phyloP scores from a whole-genome alignment of 2,329 filamentous ascomycete genomes.

The Ophiostoma tasmaniense region DNA sequence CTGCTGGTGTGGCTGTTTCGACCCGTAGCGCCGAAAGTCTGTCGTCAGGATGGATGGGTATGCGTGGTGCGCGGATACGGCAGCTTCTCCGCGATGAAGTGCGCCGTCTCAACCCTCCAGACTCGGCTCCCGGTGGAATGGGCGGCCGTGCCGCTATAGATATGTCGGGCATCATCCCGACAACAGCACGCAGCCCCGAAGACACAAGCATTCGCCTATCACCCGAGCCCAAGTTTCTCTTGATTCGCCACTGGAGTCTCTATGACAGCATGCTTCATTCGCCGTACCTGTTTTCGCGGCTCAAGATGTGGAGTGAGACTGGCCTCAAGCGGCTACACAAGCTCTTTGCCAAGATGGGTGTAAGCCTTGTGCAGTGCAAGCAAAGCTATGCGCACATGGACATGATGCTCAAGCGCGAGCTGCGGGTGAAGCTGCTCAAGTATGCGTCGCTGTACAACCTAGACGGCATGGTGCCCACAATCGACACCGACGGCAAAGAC shows the following conservation, averaged over 20 bases:
- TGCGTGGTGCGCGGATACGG: constrained; percentile 73
- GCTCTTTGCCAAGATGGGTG: constrained; percentile 94
- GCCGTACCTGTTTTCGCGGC: constrained; percentile 80
- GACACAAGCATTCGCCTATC: constrained; percentile 88
- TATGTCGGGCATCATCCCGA: constrained; percentile 74
- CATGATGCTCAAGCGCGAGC: constrained; percentile 83
- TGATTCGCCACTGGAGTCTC: constrained; percentile 92
- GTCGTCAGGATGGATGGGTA: constrained; percentile 68
- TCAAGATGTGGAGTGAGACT: constrained; percentile 90
- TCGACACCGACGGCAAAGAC: constrained; percentile 61
- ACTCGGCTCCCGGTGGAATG: constrained; percentile 30
- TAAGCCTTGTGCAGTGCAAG: constrained; percentile 85
- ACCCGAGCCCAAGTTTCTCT: constrained; percentile 84
- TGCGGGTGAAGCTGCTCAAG: constrained; percentile 71
- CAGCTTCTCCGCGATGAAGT: constrained; percentile 89
- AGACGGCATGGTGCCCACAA: constrained; percentile 80
- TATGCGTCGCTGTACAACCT: constrained; percentile 91
- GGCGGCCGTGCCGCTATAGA: constrained; percentile 40
- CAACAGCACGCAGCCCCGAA: constrained; percentile 76
- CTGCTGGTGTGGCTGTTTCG: constrained; percentile 63
- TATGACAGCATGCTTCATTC: constrained; percentile 99
- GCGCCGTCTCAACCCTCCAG: constrained; percentile 78
- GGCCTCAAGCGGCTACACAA: constrained; percentile 87
- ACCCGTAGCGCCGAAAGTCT: constrained; percentile 42
- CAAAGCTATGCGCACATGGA: constrained; percentile 98